phyloP scores from a whole-genome alignment of 2,329 filamentous ascomycete genomes.

The Curvularia eragrostidis region DNA sequence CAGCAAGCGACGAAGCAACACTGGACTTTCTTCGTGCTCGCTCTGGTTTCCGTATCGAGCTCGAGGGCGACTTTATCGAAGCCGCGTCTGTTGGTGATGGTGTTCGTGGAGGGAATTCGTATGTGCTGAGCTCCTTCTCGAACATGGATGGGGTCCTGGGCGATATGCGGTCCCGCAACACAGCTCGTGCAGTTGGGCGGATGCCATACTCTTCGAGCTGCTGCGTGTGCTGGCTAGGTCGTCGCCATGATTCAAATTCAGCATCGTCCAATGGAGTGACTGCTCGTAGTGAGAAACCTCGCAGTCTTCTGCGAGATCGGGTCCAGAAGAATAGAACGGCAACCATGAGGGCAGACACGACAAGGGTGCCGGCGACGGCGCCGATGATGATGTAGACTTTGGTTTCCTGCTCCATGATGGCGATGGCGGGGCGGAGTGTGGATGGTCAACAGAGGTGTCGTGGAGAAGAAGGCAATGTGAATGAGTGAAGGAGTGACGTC shows the following conservation, averaged over 20 bases:
- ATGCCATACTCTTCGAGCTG: slow-evolving; percentile 47
- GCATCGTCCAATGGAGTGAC: slow-evolving; percentile 51
- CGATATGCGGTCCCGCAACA: slow-evolving; percentile 37
- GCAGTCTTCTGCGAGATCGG: slow-evolving; percentile 43
- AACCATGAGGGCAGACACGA: slow-evolving; percentile 37
- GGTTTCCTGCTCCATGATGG: slow-evolving; percentile 39
- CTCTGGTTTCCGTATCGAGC: slow-evolving; percentile 43
- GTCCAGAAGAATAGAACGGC: slow-evolving; percentile 43
- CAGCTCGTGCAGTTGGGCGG: slow-evolving; percentile 33
- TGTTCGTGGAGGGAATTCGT: slow-evolving; percentile 36
- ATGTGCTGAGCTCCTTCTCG: slow-evolving; percentile 44
- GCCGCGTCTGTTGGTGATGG: slow-evolving; percentile 35
- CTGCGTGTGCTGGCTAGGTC: slow-evolving; percentile 48
- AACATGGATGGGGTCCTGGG: slow-evolving; percentile 39
- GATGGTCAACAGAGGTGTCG: slow-evolving; percentile 2
- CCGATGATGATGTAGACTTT: slow-evolving; percentile 49
- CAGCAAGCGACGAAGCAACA: slow-evolving; percentile 42
- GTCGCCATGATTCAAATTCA: slow-evolving; percentile 51
- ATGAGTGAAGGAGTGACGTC: slow-evolving; percentile 26
- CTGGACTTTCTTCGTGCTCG: slow-evolving; percentile 47
- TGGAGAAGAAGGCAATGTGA: slow-evolving; percentile 21
- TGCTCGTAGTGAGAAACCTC: slow-evolving; percentile 47
- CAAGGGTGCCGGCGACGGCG: slow-evolving; percentile 43
- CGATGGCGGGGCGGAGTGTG: slow-evolving; percentile 1
- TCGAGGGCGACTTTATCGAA: slow-evolving; percentile 33